Evolutionary conservation across 1,284 basidiomycete species (phyloP).

Genomic region (Malassezia yamatoensis): DNA sequence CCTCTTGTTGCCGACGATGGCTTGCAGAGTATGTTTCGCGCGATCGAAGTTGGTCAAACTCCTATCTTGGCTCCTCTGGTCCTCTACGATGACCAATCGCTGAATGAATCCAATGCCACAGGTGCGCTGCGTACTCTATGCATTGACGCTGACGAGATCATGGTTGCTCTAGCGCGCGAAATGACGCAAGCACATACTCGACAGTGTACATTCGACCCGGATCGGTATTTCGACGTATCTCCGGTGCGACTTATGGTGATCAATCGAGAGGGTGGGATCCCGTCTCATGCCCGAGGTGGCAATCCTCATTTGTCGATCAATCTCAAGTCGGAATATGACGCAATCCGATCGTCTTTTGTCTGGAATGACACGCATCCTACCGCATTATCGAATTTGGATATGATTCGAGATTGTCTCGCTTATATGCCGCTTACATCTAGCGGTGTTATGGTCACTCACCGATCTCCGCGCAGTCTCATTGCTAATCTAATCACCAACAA

Average conservation of each 20-base stretch:
- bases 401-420: conserved; percentile 74
- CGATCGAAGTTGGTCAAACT: conserved; percentile 82
- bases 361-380: conserved; percentile 77
- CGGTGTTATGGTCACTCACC: conserved; percentile 91
- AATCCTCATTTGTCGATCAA: conserved; percentile 94
- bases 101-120: background rate
- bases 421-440: conserved; percentile 90
- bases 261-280: conserved; percentile 90
- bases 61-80: conserved; percentile 92
- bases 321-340: conserved; percentile 72
- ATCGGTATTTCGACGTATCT: conserved; percentile 46
- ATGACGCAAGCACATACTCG: conserved; percentile 54
- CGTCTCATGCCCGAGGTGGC: conserved; percentile 88
- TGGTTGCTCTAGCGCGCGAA: conserved; percentile 74
- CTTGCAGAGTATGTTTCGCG: conserved; percentile 54
- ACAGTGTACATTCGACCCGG: background rate
- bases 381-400: conserved; percentile 72
- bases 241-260: conserved; percentile 90
- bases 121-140: conserved; percentile 61
- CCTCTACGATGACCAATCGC: conserved; percentile 63
- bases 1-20: conserved; percentile 15
- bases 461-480: conserved; percentile 86
- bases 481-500: conserved; percentile 97
- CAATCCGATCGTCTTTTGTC: conserved; percentile 78
- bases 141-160: conserved; percentile 77